Base-by-base conservation (phyloP, 1,284 basidiomycete genomes). In the Vanrija sp. region DNA sequence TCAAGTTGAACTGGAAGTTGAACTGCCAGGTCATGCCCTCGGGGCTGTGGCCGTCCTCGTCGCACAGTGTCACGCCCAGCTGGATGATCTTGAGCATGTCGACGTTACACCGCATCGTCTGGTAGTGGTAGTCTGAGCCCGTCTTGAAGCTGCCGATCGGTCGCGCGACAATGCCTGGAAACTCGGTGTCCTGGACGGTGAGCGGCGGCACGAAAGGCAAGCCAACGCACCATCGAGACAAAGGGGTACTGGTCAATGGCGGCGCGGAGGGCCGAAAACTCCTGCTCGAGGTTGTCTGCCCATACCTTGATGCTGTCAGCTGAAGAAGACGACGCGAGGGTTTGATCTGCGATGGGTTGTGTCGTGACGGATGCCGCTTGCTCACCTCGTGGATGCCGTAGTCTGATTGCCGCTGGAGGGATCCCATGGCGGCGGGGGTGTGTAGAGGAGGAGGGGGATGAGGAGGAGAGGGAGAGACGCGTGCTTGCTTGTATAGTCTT, bases 21-120 rank as follows among this genome's bases (percentile, higher is more conserved):
- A 99, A 99, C 78, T 99, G 96, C 95, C 95, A 99, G 34, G 93
- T 97, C 50, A 89, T 89, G 48, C 87, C 84, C 51, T 94, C 91
- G 60, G 94, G 91, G 56, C 87, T 85, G 68, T 93, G 87, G 7
- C 95, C 95, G 29, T 96, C 84, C 74, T 92, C 92, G 73, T 98
- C 93, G 49, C 90, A 88, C 39, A 99, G 80, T 3, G 95, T 97
- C 64, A 99, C 83, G 8, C 95, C 95, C 55, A 98, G 85, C 79
- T 99, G 95, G 54, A 99, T 97, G 77, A 98, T 91, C 79, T 92
- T 93, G 67, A 98, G 83, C 53, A 98, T 81, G 82, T 99, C 95
- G 69, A 98, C 96, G 76, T 99, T 99, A 79, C 91, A 94, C 62
- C 95, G 86, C 87, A 99, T 93, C 5, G 96, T 98, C 78, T 99